These are phyloP conservation scores for Pelargonium cotyledonis DNA, from an alignment of 441 rosid genomes.

Conservation along the genomic window DNA sequence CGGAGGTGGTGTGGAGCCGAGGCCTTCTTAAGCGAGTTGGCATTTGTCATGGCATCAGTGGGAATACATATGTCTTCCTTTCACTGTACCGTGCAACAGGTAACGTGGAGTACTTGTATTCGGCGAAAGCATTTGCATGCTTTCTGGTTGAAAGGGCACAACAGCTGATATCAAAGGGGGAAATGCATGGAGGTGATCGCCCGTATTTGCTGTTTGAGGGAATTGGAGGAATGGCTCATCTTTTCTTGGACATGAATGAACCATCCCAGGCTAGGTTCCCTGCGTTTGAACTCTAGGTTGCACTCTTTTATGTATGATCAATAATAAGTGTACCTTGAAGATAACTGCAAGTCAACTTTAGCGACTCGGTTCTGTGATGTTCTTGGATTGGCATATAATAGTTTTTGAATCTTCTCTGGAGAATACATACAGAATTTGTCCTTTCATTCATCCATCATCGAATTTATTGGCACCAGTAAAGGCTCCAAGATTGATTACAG, in stretches of 20 bases:
- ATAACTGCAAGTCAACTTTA: neutral
- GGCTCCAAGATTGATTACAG: too few species aligned
- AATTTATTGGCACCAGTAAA: too few species aligned
- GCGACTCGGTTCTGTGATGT: too few species aligned
- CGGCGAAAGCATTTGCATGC: slow-evolving; percentile 58
- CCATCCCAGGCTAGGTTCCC: slow-evolving; percentile 65
- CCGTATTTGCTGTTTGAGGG: slow-evolving; percentile 72
- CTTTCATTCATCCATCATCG: too few species aligned
- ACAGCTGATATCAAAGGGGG: slow-evolving; percentile 40
- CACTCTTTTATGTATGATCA: neutral
- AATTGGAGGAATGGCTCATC: slow-evolving; percentile 64
- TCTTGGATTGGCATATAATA: too few species aligned
- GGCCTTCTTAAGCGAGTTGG: slow-evolving; percentile 65
- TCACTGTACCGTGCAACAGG: slow-evolving; percentile 50
- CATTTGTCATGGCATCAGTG: slow-evolving; percentile 65
- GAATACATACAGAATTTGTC: too few species aligned
- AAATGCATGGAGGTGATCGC: slow-evolving; percentile 67
- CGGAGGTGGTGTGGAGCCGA: slow-evolving; percentile 53
- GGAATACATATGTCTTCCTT: slow-evolving; percentile 53
- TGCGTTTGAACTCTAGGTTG: slow-evolving; percentile 44
- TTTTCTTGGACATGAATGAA: slow-evolving; percentile 58
- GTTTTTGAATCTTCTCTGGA: too few species aligned
- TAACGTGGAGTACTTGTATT: slow-evolving; percentile 33
- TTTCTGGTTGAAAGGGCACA: slow-evolving; percentile 52
- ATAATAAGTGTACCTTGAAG: neutral